Evolutionary conservation across 345 rosid genomes (phyloP), one percentile per base, ranked within the genome.

Genomic region (Erucastrum elatum): DNA sequence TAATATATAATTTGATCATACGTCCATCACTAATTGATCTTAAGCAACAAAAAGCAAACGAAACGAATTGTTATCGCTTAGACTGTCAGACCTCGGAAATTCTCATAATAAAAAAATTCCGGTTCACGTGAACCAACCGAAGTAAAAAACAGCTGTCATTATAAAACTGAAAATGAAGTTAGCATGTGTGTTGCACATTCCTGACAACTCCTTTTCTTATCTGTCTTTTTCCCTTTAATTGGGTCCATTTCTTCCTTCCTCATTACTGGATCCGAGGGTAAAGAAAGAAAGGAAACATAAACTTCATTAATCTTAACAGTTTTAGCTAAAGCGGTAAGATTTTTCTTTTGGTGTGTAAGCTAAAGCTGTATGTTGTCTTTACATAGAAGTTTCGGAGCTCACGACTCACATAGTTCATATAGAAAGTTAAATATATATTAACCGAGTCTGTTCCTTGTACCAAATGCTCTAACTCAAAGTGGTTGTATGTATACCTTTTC

Each of bases 131-230:
- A 78, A 66, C 55, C 73, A 78, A 78, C 73, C 68, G 2, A 78
- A 78, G 68, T 66, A 44, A 72, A 72, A 39, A 63, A 72, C 58
- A 78, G 64, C 74, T 78, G 77, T 78, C 82, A 49, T 72, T 66
- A 33, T 72, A 21, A 46, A 7, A 72, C 55, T 33, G 41, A 59
- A 78, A 72, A 67, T 15, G 5, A 78, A 72, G 68, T 55, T 37
- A 77, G 51, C 73, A 78, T 78, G 82, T 78, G 82, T 72, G 56
- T 60, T 72, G 64, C 82, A 78, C 77, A 78, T 72, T 60, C 73
- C 82, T 78, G 82, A 72, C 82, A 72, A 59, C 73, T 66, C 82
- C 69, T 72, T 78, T 66, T 66, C 82, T 66, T 72, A 72, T 78
- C 82, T 78, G 74, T 78, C 64, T 58, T 55, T 62, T 56, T 70